Evolutionary conservation across 805 yeast genomes (phyloP).

Genomic region (Barnettozyma botsteinii): DNA sequence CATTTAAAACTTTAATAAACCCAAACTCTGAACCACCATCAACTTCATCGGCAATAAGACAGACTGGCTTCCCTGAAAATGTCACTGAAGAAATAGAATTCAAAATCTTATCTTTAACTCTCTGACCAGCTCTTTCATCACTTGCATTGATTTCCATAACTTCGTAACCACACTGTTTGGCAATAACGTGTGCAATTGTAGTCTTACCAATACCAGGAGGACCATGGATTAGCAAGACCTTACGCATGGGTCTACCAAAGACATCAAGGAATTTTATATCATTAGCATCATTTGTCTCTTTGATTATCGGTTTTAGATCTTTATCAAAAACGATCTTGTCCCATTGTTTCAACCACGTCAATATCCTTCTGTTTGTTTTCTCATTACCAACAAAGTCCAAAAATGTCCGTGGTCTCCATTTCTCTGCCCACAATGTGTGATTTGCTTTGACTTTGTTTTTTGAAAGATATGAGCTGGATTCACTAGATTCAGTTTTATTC

Average conservation of each 20-base stretch:
- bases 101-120: conserved; percentile 46
- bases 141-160: conserved; percentile 84
- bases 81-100: conserved; percentile 64
- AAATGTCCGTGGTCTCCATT: conserved; percentile 61
- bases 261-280: conserved; percentile 37
- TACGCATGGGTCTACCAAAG: conserved; percentile 52
- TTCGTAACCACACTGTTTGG: conserved; percentile 74
- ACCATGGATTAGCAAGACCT: conserved; percentile 74
- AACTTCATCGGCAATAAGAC: conserved; percentile 83
- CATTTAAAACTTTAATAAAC: conserved; percentile 51
- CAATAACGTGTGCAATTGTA: conserved; percentile 78
- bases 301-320: conserved; percentile 27
- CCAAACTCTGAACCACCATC: conserved; percentile 74
- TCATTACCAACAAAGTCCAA: conserved; percentile 69
- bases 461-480: conserved; percentile 2
- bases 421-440: conserved; percentile 47
- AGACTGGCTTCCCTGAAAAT: conserved; percentile 68
- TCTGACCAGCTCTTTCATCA: conserved; percentile 63
- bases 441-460: not conserved
- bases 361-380: conserved; percentile 48
- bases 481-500: not conserved
- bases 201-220: conserved; percentile 88
- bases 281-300: conserved; percentile 8
- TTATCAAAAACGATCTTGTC: conserved; percentile 49
- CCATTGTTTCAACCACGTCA: conserved; percentile 68